Conservation (phyloP, 2,329 filamentous ascomycete genomes). For the Mycosphaerella arachidis region DNA sequence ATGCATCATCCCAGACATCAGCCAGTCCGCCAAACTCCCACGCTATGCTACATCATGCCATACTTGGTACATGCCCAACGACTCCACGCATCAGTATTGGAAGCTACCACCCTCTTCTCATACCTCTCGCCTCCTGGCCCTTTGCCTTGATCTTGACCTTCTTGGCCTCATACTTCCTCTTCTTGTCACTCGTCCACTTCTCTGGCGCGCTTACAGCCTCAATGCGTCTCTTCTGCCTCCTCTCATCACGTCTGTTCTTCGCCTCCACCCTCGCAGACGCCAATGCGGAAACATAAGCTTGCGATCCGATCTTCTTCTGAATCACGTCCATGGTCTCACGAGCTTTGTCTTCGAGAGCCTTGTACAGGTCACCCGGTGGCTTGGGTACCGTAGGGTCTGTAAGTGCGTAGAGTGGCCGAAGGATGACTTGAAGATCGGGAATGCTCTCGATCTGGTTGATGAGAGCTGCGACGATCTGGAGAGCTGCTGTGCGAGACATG, state of each 20-base stretch:
- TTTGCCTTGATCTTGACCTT: slow-evolving; percentile 77
- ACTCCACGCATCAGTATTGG: background rate
- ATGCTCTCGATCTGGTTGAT: slow-evolving; percentile 59
- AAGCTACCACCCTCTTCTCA: slow-evolving; percentile 63
- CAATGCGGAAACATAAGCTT: slow-evolving; percentile 71
- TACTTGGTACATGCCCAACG: background rate
- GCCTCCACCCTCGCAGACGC: slow-evolving; percentile 68
- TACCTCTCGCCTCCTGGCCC: slow-evolving; percentile 65
- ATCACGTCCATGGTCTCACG: slow-evolving; percentile 75
- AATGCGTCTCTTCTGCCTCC: slow-evolving; percentile 81
- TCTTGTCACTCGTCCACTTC: slow-evolving; percentile 71
- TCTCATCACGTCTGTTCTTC: slow-evolving; percentile 65
- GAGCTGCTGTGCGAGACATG: slow-evolving; percentile 63
- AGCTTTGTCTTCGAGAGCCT: slow-evolving; percentile 65
- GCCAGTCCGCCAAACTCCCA: slow-evolving; percentile 6
- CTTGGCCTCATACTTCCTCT: slow-evolving; percentile 77
- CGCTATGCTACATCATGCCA: slow-evolving; percentile 9
- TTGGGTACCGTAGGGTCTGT: slow-evolving; percentile 71
- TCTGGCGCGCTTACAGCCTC: slow-evolving; percentile 81
- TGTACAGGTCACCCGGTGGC: slow-evolving; percentile 52
- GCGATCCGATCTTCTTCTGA: slow-evolving; percentile 78
- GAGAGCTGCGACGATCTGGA: slow-evolving; percentile 69
- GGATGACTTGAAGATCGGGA: slow-evolving; percentile 60
- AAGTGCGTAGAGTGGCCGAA: slow-evolving; percentile 72
- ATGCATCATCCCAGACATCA: slow-evolving; percentile 6